These are phyloP conservation scores for Yarrowia keelungensis DNA, from an alignment of 805 yeast species.

Conservation along the genomic window DNA sequence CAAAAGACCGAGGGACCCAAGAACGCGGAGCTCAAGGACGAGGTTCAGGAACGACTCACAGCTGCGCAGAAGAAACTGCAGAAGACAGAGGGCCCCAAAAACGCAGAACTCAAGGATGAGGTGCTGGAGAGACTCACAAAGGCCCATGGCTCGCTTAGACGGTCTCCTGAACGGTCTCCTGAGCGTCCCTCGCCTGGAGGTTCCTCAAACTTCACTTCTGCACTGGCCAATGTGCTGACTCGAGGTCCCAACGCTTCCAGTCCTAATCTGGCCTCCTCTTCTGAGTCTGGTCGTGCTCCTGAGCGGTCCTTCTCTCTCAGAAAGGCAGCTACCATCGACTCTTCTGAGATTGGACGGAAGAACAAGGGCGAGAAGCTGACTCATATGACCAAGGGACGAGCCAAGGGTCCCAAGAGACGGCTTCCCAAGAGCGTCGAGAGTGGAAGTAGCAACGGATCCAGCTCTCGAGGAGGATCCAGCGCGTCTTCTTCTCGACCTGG, in stretches of 20 bases:
- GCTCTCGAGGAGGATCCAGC: neutral
- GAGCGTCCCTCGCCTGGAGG: slow-evolving; percentile 15
- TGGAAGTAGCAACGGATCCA: neutral
- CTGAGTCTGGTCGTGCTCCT: neutral
- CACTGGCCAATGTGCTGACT: slow-evolving; percentile 16
- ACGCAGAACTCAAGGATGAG: slow-evolving; percentile 22
- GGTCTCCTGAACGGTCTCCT: slow-evolving; percentile 29
- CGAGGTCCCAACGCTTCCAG: slow-evolving; percentile 24
- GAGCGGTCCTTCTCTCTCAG: slow-evolving; percentile 20
- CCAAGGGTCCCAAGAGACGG: slow-evolving; percentile 53
- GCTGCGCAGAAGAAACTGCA: slow-evolving; percentile 24
- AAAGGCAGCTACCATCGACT: slow-evolving; percentile 44
- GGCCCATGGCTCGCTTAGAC: slow-evolving; percentile 15
- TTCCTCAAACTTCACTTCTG: slow-evolving; percentile 15
- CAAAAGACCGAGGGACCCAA: slow-evolving; percentile 18
- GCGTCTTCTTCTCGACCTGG: neutral
- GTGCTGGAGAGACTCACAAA: slow-evolving; percentile 30
- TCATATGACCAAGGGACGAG: slow-evolving; percentile 50
- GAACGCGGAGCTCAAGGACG: slow-evolving; percentile 31
- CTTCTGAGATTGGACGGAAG: slow-evolving; percentile 29
- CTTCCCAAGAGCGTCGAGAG: slow-evolving; percentile 46
- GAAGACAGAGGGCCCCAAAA: slow-evolving; percentile 30
- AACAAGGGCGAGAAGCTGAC: slow-evolving; percentile 42
- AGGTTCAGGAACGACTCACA: slow-evolving; percentile 23
- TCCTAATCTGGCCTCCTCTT: neutral